phyloP scores from a whole-genome alignment of 192 early-diverging fungal species.

The Diversispora epigaea region DNA sequence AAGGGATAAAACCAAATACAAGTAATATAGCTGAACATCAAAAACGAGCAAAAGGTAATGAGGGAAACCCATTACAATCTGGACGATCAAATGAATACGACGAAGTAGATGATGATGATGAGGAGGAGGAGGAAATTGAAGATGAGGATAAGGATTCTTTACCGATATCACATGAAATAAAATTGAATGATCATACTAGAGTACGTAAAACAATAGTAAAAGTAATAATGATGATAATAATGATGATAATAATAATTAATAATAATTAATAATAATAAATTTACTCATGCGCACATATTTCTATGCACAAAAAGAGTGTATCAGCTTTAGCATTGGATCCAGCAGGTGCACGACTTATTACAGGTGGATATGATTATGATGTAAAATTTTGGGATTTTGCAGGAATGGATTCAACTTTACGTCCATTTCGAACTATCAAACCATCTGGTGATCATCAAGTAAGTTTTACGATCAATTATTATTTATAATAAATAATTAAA shows the following conservation, averaged over 20 bases:
- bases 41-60: too few relatives aligned
- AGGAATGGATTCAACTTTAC: constrained; percentile 74
- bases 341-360: constrained; percentile 71
- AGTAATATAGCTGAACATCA: too few relatives aligned
- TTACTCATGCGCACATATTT: too few relatives aligned
- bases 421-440: constrained; percentile 77
- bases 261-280: too few relatives aligned
- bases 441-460: constrained; percentile 74
- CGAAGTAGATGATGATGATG: constrained; percentile 39
- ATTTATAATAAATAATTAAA: too few relatives aligned
- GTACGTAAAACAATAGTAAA: constrained; percentile 41
- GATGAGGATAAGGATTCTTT: constrained; percentile 42
- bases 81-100: too few relatives aligned
- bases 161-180: constrained; percentile 70
- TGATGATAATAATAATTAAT: too few relatives aligned
- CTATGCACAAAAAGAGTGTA: constrained; percentile 63
- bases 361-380: constrained; percentile 78
- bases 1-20: too few relatives aligned
- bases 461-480: background rate
- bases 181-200: constrained; percentile 63
- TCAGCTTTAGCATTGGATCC: constrained; percentile 83
- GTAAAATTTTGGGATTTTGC: constrained; percentile 93
- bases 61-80: too few relatives aligned
- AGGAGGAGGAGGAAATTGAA: constrained; percentile 33
- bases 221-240: too few relatives aligned